Percentiles rank a stretch among this genome's conserved stretches.
These are phyloP conservation scores for Trichoderma atroviride DNA, from an alignment of 2,329 filamentous ascomycete species.

Conservation along the genomic window DNA sequence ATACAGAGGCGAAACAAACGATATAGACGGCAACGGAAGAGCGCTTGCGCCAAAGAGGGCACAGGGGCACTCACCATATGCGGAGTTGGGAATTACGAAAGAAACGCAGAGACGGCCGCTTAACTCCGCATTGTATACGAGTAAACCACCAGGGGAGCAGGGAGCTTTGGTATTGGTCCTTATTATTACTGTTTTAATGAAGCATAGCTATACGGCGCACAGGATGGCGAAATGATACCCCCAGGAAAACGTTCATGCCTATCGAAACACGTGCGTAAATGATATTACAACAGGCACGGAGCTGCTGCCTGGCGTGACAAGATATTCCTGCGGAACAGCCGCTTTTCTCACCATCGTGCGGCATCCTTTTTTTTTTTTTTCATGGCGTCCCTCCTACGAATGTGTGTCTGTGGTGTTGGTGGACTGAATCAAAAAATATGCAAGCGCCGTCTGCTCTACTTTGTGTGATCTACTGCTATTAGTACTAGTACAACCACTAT, in stretches of 20 bases:
- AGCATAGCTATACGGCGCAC: slow-evolving; percentile 28
- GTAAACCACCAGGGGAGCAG: background rate
- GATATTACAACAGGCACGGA: background rate
- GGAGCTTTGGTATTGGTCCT: slow-evolving; percentile 18
- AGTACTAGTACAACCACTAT: background rate
- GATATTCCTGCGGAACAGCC: slow-evolving; percentile 10
- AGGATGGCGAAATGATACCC: slow-evolving; percentile 28
- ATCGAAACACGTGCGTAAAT: slow-evolving; percentile 16
- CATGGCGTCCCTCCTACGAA: background rate
- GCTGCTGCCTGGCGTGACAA: slow-evolving; percentile 6
- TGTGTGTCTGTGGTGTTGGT: background rate
- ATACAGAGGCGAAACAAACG: background rate
- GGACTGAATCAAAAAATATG: background rate
- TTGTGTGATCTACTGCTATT: background rate
- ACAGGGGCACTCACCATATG: slow-evolving; percentile 5
- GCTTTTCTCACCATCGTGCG: background rate
- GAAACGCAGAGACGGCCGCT: background rate
- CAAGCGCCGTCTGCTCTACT: background rate
- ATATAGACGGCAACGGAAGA: slow-evolving; percentile 1
- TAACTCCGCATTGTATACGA: slow-evolving; percentile 1
- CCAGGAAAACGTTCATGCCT: background rate
- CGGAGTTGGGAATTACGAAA: background rate
- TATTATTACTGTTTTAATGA: slow-evolving; percentile 3
- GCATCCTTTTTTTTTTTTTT: background rate
- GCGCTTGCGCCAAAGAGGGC: background rate